Conservation (phyloP, 108 stramenopile species). For the Cyclostephanos invisitatus region DNA sequence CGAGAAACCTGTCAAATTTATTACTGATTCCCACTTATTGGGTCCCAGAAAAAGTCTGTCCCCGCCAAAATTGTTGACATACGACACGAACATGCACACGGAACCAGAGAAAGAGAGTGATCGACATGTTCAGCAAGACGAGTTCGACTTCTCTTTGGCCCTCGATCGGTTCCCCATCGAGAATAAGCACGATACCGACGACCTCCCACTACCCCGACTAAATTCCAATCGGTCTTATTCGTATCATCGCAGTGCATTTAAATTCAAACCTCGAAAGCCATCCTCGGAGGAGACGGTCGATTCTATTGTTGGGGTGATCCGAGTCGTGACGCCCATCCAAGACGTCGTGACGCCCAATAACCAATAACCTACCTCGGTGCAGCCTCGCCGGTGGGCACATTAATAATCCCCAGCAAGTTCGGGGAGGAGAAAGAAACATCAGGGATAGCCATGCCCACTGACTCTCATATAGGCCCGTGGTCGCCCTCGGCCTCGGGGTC, state of each 20-base stretch:
- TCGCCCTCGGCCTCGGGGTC: slow-evolving; percentile 3
- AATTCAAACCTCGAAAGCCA: background rate
- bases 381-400: background rate
- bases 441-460: background rate
- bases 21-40: no score
- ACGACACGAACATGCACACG: no score
- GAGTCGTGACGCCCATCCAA: no score
- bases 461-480: background rate
- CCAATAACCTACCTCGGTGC: background rate
- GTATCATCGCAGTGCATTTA: background rate
- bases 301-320: no score
- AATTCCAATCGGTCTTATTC: slow-evolving; percentile 13
- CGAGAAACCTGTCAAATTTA: no score
- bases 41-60: no score
- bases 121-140: no score
- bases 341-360: background rate
- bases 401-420: background rate
- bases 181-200: background rate
- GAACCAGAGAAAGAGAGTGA: no score
- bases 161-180: background rate
- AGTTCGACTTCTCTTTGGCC: background rate
- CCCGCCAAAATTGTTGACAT: no score
- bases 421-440: background rate
- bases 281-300: background rate
- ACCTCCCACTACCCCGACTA: slow-evolving; percentile 3